Conservation (phyloP, 768 basidiomycete genomes). For the Leucocoprinus birnbaumii region DNA sequence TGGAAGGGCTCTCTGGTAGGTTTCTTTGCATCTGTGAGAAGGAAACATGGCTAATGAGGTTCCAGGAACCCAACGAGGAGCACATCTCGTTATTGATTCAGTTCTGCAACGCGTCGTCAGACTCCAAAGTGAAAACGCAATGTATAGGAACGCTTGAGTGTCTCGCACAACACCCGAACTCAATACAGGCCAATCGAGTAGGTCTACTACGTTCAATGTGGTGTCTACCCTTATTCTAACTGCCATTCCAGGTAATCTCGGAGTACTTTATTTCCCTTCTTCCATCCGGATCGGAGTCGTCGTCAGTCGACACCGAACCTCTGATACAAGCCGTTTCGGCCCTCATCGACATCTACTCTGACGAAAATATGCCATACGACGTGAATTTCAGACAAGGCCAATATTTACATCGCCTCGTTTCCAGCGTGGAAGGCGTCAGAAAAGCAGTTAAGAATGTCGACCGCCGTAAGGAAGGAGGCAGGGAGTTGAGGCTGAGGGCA, state of each 20-base stretch:
- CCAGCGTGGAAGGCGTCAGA: conserved; percentile 60
- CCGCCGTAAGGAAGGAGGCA: conserved; percentile 61
- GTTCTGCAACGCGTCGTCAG: conserved; percentile 52
- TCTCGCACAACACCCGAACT: conserved; percentile 67
- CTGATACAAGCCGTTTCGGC: conserved; percentile 78
- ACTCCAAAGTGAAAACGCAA: conserved; percentile 61
- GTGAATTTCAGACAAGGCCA: conserved; percentile 68
- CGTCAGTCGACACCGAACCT: conserved; percentile 57
- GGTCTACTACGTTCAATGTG: conserved; percentile 11
- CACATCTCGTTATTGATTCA: conserved; percentile 66
- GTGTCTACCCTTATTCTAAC: neutral
- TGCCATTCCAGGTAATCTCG: conserved; percentile 49
- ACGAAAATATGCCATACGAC: conserved; percentile 80
- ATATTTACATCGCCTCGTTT: conserved; percentile 52
- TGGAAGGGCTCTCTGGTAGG: conserved; percentile 69
- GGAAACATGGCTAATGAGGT: neutral
- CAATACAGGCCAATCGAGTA: conserved; percentile 67
- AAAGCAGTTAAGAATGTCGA: conserved; percentile 65
- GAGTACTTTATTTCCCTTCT: conserved; percentile 65
- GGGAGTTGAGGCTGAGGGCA: conserved; percentile 62
- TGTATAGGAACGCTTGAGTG: conserved; percentile 86
- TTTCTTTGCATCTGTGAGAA: conserved; percentile 3
- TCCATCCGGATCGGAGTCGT: conserved; percentile 36
- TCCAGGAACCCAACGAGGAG: conserved; percentile 53
- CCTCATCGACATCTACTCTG: conserved; percentile 90